These are phyloP conservation scores for Podaxis sp. DNA, from an alignment of 768 basidiomycete species.

Conservation along the genomic window DNA sequence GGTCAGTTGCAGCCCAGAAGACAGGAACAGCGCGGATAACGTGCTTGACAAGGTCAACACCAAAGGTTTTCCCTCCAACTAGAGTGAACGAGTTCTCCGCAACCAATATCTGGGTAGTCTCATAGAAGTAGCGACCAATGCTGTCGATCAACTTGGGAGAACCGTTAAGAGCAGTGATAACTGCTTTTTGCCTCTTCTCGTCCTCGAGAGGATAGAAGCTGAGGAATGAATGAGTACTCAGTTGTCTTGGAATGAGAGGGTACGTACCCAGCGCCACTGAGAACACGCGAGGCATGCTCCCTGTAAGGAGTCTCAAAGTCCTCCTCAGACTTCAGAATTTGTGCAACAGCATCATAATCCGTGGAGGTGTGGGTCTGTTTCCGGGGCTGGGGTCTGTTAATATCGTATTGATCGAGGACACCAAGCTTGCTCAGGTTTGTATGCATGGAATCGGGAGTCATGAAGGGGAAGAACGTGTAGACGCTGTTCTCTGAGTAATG, in stretches of 20 bases:
- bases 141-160: conserved; percentile 43
- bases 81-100: conserved; percentile 45
- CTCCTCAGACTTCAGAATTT: conserved; percentile 43
- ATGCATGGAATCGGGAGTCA: conserved; percentile 72
- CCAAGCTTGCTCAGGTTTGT: conserved; percentile 52
- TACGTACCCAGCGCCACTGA: conserved; percentile 56
- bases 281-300: conserved; percentile 44
- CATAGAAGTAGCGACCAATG: conserved; percentile 60
- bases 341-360: conserved; percentile 46
- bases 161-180: conserved; percentile 43
- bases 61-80: conserved; percentile 48
- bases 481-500: conserved; percentile 65
- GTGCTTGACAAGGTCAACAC: conserved; percentile 64
- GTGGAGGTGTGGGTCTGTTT: conserved; percentile 27
- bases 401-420: conserved; percentile 48
- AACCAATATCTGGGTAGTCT: conserved; percentile 59
- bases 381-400: conserved; percentile 40
- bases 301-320: conserved; percentile 47
- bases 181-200: conserved; percentile 42
- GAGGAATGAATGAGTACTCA: conserved; percentile 5
- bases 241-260: not conserved
- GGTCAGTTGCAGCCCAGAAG: conserved; percentile 63
- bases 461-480: conserved; percentile 87
- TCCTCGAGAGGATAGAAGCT: conserved; percentile 69
- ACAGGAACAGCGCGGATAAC: conserved; percentile 64